Evolutionary conservation across 1,284 basidiomycete genomes (phyloP).

Genomic region (Blastosporella zonata): DNA sequence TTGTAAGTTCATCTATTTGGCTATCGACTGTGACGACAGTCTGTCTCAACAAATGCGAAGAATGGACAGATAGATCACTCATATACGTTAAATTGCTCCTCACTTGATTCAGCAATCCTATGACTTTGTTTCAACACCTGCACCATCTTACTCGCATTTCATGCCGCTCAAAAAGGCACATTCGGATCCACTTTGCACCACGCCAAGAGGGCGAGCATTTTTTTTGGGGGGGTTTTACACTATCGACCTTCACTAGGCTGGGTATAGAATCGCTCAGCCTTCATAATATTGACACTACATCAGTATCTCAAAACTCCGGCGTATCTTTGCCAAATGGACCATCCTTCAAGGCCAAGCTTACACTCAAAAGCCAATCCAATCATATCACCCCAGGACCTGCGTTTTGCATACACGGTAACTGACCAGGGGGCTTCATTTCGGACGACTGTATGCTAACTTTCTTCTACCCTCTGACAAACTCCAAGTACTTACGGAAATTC

Average conservation of each 20-base stretch:
- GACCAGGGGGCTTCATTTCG: neutral
- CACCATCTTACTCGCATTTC: neutral
- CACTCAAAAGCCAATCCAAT: neutral
- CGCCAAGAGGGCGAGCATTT: neutral
- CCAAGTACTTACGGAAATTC: neutral
- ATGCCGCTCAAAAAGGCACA: neutral
- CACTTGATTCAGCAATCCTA: neutral
- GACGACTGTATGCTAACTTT: neutral
- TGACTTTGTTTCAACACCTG: neutral
- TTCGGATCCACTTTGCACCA: neutral
- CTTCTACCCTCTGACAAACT: neutral
- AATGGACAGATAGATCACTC: neutral
- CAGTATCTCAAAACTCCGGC: no score
- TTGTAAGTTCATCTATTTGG: constrained; percentile 7
- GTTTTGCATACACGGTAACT: neutral
- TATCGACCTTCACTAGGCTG: no score
- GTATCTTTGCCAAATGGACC: no score
- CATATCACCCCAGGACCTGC: no score
- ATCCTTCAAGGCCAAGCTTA: neutral
- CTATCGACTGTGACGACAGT: neutral
- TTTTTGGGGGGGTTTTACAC: no score
- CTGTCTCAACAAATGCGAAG: neutral
- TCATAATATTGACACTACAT: no score
- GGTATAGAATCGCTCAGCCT: no score
- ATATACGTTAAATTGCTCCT: neutral